A percentile compares a stretch with the other conserved stretches of the same genome.
These are phyloP conservation scores for Eruca vesicaria DNA, from an alignment of 441 rosid genomes.

Conservation along the genomic window DNA sequence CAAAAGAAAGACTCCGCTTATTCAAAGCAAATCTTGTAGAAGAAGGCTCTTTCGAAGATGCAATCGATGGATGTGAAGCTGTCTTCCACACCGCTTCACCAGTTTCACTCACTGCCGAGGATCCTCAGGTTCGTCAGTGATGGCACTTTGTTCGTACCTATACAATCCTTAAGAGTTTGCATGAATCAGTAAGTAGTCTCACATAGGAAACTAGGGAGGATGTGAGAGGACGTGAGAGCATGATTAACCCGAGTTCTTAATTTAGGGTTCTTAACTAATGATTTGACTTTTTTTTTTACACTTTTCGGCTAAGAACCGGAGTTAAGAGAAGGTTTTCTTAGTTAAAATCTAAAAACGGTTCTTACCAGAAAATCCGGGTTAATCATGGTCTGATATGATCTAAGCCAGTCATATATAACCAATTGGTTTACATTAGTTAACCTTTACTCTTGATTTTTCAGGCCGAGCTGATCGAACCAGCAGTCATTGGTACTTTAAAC, in stretches of 20 bases:
- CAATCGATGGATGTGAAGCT: slow-evolving; percentile 41
- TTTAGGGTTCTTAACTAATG: no score
- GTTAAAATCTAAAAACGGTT: no score
- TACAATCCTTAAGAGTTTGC: not conserved
- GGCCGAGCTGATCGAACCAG: slow-evolving; percentile 50
- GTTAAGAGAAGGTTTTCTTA: no score
- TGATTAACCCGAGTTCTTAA: no score
- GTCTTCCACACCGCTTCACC: slow-evolving; percentile 54
- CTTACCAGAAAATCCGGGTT: no score
- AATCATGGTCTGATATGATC: no score
- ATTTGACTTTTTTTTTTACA: no score
- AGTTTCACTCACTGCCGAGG: slow-evolving; percentile 22
- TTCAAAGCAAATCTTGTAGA: slow-evolving; percentile 43
- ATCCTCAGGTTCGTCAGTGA: not conserved
- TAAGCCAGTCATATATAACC: no score
- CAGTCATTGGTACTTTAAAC: slow-evolving; percentile 53
- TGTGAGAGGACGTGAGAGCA: no score
- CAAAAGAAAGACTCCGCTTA: slow-evolving; percentile 37
- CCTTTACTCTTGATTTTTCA: slow-evolving; percentile 15
- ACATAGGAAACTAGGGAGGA: not conserved
- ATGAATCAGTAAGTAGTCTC: not conserved
- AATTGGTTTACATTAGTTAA: not conserved
- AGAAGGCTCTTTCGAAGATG: slow-evolving; percentile 43
- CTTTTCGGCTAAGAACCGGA: no score
- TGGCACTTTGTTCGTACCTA: not conserved